A percentile compares a stretch with the other conserved stretches of the same genome.
These are phyloP conservation scores for Exophiala sp. DNA, from an alignment of 2,329 filamentous ascomycete species.

Conservation along the genomic window DNA sequence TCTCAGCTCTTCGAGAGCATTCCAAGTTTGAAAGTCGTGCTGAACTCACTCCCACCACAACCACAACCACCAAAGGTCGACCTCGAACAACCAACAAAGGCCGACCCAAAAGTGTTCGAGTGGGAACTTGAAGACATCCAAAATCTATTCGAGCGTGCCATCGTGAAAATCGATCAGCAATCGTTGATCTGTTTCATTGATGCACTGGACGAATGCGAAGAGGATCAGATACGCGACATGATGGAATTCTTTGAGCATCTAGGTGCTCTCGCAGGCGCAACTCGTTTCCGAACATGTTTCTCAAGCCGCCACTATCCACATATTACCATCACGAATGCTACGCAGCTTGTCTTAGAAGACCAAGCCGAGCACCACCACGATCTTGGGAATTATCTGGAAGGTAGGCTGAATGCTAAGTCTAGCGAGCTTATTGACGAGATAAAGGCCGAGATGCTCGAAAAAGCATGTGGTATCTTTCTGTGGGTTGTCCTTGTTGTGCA, in stretches of 20 bases:
- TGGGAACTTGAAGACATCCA: slow-evolving; percentile 31
- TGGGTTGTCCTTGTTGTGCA: slow-evolving; percentile 43
- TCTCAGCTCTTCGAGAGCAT: slow-evolving; percentile 42
- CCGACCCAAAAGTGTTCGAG: background rate
- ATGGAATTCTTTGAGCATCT: slow-evolving; percentile 37
- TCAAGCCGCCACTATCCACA: slow-evolving; percentile 46
- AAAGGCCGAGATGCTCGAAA: slow-evolving; percentile 30
- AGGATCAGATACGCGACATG: slow-evolving; percentile 38
- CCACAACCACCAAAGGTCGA: background rate
- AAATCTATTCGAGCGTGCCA: slow-evolving; percentile 28
- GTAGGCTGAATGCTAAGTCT: slow-evolving; percentile 30
- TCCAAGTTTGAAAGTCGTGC: slow-evolving; percentile 34
- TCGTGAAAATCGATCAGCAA: slow-evolving; percentile 28
- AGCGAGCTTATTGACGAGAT: slow-evolving; percentile 29
- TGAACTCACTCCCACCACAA: slow-evolving; percentile 21
- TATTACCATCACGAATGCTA: slow-evolving; percentile 34
- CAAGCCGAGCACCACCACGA: slow-evolving; percentile 35
- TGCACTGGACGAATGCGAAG: slow-evolving; percentile 24
- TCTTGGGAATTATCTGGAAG: slow-evolving; percentile 35
- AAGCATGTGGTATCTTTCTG: slow-evolving; percentile 40
- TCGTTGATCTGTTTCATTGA: slow-evolving; percentile 34
- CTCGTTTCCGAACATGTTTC: slow-evolving; percentile 35
- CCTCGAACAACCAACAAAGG: background rate
- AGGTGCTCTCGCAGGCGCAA: slow-evolving; percentile 17
- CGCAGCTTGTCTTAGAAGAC: slow-evolving; percentile 35